These are phyloP conservation scores for Penicillium goetzii DNA, from an alignment of 495 filamentous ascomycete species.

Conservation along the genomic window DNA sequence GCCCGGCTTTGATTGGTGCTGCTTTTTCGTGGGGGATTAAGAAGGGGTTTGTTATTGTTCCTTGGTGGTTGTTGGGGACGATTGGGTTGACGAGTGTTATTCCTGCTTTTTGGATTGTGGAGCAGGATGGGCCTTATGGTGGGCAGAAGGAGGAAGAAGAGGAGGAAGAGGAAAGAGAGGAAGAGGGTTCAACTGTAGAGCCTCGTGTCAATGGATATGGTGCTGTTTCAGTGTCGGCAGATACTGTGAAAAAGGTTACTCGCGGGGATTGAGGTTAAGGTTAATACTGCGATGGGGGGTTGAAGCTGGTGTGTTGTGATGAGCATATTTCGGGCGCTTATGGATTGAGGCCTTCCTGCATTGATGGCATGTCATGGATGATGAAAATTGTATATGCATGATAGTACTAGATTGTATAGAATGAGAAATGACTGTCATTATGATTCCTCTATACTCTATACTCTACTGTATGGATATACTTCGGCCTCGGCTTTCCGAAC, in stretches of 20 bases:
- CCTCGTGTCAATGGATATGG: slow-evolving; percentile 17
- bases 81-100: slow-evolving; percentile 65
- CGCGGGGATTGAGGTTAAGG: neutral
- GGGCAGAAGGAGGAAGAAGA: slow-evolving; percentile 34
- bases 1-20: slow-evolving; percentile 69
- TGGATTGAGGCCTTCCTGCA: neutral
- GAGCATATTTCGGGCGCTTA: slow-evolving; percentile 3
- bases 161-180: slow-evolving; percentile 32
- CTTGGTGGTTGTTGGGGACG: slow-evolving; percentile 74
- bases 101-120: slow-evolving; percentile 70
- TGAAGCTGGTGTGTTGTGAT: neutral
- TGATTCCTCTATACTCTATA: too few species aligned
- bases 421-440: neutral
- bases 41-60: slow-evolving; percentile 69
- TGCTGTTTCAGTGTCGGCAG: slow-evolving; percentile 2
- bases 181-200: slow-evolving; percentile 4
- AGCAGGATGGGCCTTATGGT: slow-evolving; percentile 72
- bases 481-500: slow-evolving; percentile 15
- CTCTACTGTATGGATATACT: slow-evolving; percentile 2
- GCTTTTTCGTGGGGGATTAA: slow-evolving; percentile 73
- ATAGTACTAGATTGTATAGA: slow-evolving; percentile 3
- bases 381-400: slow-evolving; percentile 1
- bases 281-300: neutral
- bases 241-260: slow-evolving; percentile 6
- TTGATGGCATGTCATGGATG: neutral